Base-by-base conservation (phyloP, 202 grass and related monocot species). In the Eragrostis tef region DNA sequence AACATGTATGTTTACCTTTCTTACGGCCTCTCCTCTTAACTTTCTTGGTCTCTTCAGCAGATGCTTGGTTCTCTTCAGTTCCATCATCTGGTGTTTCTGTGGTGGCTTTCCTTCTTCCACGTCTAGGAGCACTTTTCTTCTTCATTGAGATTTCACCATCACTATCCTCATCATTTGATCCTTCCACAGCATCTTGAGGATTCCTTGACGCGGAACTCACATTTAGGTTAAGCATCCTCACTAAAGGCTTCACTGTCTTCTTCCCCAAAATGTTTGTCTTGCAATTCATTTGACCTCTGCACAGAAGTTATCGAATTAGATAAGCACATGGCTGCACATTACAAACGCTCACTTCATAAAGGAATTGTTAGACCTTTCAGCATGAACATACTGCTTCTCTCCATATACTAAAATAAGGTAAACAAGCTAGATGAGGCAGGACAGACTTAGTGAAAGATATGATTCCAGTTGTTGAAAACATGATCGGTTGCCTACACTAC, bases 1-100 rank as follows among this genome's bases (percentile, higher is more conserved):
- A 71, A 80, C 21, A 26, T 73, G 24, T 22, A 48, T 0, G 9
- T 27, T 64, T 87, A 90, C 88, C 88, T 91, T 94, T 94, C 77
- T 89, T 94, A 6, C 83, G 76, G 31, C 48, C 76, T 87, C 83
- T 84, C 81, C 70, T 88, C 77, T 87, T 83, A 14, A 86, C 69
- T 52, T 26, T 59, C 46, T 86, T 88, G 27, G 71, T 44, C 34
- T 85, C 82, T 79, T 85, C 69, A 75, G 78, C 15, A 51, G 81
- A 63, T 64, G 52, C 64, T 64, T 82, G 25, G 27, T 20, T 80
- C 64, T 49, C 46, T 12, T 79, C 41, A n/a, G 52, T 27, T 12
- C 51, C 64, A 22, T 54, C 64, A 39, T 48, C 47, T 1, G 16
- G 64, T 50, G 47, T 3, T 71, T 86, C 66, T 67, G 19, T 11